Base-by-base conservation (phyloP, 108 stramenopile species). In the Hondaea fermentalgiana region DNA sequence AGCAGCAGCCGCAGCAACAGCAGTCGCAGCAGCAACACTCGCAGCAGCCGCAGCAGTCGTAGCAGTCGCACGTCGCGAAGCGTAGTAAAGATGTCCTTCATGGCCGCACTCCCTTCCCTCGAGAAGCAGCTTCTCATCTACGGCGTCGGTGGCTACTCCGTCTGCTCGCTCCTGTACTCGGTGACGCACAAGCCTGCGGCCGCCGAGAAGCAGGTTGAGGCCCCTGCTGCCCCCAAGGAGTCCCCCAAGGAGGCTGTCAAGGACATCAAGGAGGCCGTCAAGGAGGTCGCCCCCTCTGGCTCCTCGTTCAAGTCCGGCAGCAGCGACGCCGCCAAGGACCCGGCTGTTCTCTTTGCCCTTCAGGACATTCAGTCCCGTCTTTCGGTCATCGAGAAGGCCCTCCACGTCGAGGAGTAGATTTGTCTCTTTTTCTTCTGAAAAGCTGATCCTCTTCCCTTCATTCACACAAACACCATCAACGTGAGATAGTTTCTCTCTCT, bases 331-430 rank as follows among this genome's bases (percentile, higher is more conserved):
- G 23, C 76, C 51, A 83, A 83, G 23, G 76, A 83, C 76, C 76
- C 76, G 25, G 51, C 51, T 17, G 76, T 83, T 23, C 76, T 83
- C 76, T 83, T 83, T 53, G 76, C 76, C 51, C 76, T 83, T 35
- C 76, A 83, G 76, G 76, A 83, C 51, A 83, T 83, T 23, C 76
- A 83, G 76, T 83, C 76, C 6, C 76, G 76, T 45, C 76, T 83
- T 45, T 53, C 45, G 49, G 76, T 83, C 76, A 83, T 83, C 76
- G 76, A 83, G 76, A 83, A 83, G 76, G 76, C 76, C 28, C 76
- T 83, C 51, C 45, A 83, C 23, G 49, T 83, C 23, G 45, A 83
- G 76, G 25, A 69, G 42, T 42, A 28, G 25, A 42, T 59, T 59
- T 59, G n/a, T 23, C 19, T 19, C 25, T 42, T 69, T 17, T 42